Evolutionary conservation across 768 basidiomycete species (phyloP), one percentile per base, ranked within the genome.

Genomic region (Chalciporus piperatus): DNA sequence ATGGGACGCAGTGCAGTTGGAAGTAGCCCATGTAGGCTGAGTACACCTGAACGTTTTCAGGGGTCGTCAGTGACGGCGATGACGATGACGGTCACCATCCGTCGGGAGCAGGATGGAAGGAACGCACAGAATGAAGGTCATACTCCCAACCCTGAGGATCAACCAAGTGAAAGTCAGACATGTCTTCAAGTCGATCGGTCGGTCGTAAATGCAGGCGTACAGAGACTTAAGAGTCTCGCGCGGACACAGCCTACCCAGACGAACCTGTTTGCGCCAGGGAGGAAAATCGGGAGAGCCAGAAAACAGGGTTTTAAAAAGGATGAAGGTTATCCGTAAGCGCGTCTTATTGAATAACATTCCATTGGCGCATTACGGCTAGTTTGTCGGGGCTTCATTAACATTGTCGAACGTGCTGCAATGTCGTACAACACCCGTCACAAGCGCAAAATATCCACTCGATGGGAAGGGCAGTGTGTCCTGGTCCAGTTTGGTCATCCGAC

Each of bases 1-100:
- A 91, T 32, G 82, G 76, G 41, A 91, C 68, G 54, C 76, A 77
- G 59, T 89, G 77, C 17, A 80, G 68, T 61, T 92, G 88, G 58
- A 92, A 91, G 60, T 87, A 76, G 3, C 85, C 87, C 63, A 91
- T 84, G 65, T 89, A 91, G 23, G 84, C 87, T 17, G 87, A 82
- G 64, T 90, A 89, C 30, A 81, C 71, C 79, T 80, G 46, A 16
- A 17, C 41, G n/a, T 19, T n/a, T 12, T 11, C 23, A 39, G 11
- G 23, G 35, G 16, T 23, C 10, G 12, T 63, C 12, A 61, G 25
- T n/a, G n/a, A 37, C n/a, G 16, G 16, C 14, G n/a, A n/a, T n/a
- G n/a, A n/a, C n/a, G n/a, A 37, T n/a, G 13, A 32, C 32, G 32
- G 13, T 12, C 32, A 32, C 32, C 11, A 4, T 27, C 27, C 27